These are phyloP conservation scores for Colletotrichum sp. DNA, from an alignment of 2,329 filamentous ascomycete species.

Conservation along the genomic window DNA sequence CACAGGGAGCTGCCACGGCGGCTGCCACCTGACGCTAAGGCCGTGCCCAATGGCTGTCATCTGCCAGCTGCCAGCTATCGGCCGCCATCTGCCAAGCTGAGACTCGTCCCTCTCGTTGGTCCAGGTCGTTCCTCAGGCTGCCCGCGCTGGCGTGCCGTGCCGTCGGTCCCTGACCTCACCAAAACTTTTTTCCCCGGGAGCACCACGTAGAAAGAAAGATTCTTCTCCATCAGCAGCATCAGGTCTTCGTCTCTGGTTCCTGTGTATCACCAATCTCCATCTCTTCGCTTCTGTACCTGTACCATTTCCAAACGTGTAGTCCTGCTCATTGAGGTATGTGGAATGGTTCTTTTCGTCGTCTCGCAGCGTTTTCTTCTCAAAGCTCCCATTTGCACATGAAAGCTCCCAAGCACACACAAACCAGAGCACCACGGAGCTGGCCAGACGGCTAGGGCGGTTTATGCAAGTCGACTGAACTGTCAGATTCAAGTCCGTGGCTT, in stretches of 20 bases:
- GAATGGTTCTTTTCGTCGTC: background rate
- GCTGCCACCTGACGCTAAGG: background rate
- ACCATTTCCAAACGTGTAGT: constrained; percentile 2
- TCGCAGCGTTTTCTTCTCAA: background rate
- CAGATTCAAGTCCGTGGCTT: background rate
- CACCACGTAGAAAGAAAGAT: background rate
- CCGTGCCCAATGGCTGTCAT: too few species aligned
- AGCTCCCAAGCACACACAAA: background rate
- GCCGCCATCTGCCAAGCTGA: background rate
- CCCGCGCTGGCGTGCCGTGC: background rate
- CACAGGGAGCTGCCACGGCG: background rate
- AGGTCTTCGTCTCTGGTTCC: background rate
- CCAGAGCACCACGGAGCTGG: background rate
- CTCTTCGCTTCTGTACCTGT: constrained; percentile 39
- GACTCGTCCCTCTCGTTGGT: background rate
- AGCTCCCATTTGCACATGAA: background rate
- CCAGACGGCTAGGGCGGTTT: background rate
- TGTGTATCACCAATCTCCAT: constrained; percentile 34
- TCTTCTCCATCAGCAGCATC: constrained; percentile 6
- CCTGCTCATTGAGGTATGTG: constrained; percentile 20
- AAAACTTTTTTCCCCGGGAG: constrained; percentile 16
- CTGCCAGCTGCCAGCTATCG: fast-evolving
- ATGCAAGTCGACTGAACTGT: background rate
- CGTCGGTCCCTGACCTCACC: constrained; percentile 17
- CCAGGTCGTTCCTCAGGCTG: constrained; percentile 18